A percentile compares a stretch with the other conserved stretches of the same genome.
Evolutionary conservation across 257 asterid species (phyloP).

Genomic region (Ocimum tenuiflorum): DNA sequence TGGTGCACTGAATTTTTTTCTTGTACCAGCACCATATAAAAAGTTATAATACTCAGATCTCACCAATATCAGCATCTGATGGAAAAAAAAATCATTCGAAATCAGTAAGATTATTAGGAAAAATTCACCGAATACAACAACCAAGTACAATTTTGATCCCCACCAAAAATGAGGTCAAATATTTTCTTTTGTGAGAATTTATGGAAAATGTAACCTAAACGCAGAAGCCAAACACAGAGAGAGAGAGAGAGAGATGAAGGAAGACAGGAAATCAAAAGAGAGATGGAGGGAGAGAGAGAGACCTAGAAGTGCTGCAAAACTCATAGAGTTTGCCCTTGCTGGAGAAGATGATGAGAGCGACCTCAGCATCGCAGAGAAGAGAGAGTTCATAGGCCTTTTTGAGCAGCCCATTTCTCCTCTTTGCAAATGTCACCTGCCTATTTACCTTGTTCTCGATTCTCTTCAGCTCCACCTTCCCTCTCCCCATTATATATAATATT

Average conservation of each 20-base stretch:
- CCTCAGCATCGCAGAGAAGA: slow-evolving; percentile 63
- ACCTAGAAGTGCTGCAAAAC: slow-evolving; percentile 59
- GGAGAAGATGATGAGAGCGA: slow-evolving; percentile 66
- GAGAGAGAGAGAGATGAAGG: too few relatives aligned
- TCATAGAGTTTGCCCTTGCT: slow-evolving; percentile 61
- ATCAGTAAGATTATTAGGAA: background rate
- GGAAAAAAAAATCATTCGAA: background rate
- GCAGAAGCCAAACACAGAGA: too few relatives aligned
- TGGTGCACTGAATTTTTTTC: background rate
- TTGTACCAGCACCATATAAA: background rate
- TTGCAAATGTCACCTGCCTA: slow-evolving; percentile 64
- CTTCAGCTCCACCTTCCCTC: slow-evolving; percentile 66
- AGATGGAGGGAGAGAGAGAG: background rate
- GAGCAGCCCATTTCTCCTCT: slow-evolving; percentile 62
- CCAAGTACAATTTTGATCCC: background rate
- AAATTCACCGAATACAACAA: background rate
- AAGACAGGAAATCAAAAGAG: too few relatives aligned
- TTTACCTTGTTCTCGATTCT: slow-evolving; percentile 70
- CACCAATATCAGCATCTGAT: background rate
- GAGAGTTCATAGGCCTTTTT: slow-evolving; percentile 64
- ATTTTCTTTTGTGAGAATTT: background rate
- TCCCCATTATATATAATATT: slow-evolving; percentile 35
- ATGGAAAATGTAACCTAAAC: background rate
- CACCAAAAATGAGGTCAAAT: too few relatives aligned
- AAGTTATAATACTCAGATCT: slow-evolving; percentile 21